Evolutionary conservation across 179 eudicot genomes (phyloP), one percentile per base, ranked within the genome.

Genomic region (Drosera spatulata): DNA sequence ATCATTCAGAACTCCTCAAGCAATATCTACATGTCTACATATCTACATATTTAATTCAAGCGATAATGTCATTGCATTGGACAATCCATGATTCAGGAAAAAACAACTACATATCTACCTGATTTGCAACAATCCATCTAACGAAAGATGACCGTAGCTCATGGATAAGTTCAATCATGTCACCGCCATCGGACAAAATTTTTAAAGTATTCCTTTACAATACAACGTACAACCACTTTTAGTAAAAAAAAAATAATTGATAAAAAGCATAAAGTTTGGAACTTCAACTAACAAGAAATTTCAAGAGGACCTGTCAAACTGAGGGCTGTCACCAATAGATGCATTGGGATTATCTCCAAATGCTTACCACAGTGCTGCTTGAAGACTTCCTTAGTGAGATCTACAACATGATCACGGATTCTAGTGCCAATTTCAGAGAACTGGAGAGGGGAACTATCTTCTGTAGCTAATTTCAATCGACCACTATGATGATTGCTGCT

Each of bases 131-230:
- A 64, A 77, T 71, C 99, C 99, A 89, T 64, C 80, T 81, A 43
- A 79, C 85, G 65, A 93, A 93, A 40, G 99, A 86, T 52, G 79
- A 61, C 58, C 99, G 89, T 60, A 93, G 70, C 76, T 93, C 97
- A 70, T 81, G 85, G 71, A 90, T 76, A 75, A 93, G 89, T 77
- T 82, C 90, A 56, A 89, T 66, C 88, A 84, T 84, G 77, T 93
- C 88, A 64, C 99, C 99, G 62, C 95, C 95, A 71, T 67, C 80
- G 53, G 95, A 77, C 81, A 93, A 68, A 61, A 93, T 80, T 82
- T 80, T 93, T 10, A 89, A 93, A 61, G 86, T 70, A 67, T 74
- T 82, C 83, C 95, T 89, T 68, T 58, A 4, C 51, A 68, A 55
- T 41, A 61, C 37, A 66, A 71, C 52, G 1, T 41, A 63, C n/a